A percentile compares a stretch with the other conserved stretches of the same genome.
Evolutionary conservation across 208 protist species (phyloP).

Genomic region (Crithidia sp.): DNA sequence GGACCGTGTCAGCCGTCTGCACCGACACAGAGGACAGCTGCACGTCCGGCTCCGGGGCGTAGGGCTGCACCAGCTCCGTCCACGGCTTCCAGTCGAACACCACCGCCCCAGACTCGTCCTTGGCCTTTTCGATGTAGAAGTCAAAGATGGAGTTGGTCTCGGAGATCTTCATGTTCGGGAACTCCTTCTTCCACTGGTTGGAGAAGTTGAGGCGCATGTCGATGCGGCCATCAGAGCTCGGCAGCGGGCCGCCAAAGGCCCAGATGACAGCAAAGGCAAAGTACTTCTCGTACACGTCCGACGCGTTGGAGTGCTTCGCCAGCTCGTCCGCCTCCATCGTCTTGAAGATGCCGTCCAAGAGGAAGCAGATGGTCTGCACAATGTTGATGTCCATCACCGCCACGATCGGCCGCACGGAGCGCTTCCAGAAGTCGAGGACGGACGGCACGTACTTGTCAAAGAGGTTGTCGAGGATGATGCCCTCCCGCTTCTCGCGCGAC

Average conservation of each 20-base stretch:
- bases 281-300: conserved; percentile 97
- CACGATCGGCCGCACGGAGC: conserved; percentile 88
- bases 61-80: conserved; percentile 92
- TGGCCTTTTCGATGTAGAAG: conserved; percentile 94
- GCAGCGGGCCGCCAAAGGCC: conserved; percentile 96
- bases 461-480: conserved; percentile 94
- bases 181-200: conserved; percentile 96
- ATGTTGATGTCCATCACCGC: conserved; percentile 95
- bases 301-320: conserved; percentile 81
- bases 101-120: conserved; percentile 78
- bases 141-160: conserved; percentile 95
- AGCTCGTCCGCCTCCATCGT: conserved; percentile 87
- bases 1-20: conserved; percentile 95
- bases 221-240: conserved; percentile 93
- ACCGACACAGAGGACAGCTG: conserved; percentile 94
- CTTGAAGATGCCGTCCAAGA: conserved; percentile 95
- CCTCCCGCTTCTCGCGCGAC: conserved; percentile 89
- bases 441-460: conserved; percentile 97
- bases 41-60: conserved; percentile 85
- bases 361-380: conserved; percentile 96
- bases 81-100: conserved; percentile 93
- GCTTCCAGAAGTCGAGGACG: conserved; percentile 95
- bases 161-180: conserved; percentile 92
- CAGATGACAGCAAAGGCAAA: conserved; percentile 98
- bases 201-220: conserved; percentile 95